Evolutionary conservation across 2,329 filamentous ascomycete species (phyloP), one percentile per base, ranked within the genome.

Genomic region (Neonectria ditissima): DNA sequence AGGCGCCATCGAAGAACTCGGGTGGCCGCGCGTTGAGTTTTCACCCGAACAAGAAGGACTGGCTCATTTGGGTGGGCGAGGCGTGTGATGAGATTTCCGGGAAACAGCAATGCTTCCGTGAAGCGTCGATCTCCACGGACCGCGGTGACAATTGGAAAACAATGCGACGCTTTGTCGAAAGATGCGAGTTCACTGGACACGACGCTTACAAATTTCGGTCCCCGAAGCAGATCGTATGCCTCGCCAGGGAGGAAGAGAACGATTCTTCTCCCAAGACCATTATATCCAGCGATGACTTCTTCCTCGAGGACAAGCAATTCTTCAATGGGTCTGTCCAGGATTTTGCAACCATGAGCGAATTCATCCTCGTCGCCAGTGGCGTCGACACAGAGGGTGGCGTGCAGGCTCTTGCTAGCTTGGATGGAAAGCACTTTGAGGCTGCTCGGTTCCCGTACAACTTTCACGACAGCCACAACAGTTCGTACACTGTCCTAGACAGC

Each of bases 311-410:
- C 66, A 86, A 89, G 70, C 65, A 65, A 4, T 54, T 71, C 10
- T 84, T 87, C 24, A 86, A 94, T 63, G 75, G 74, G 30, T 73
- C 77, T 1, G 91, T 97, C 44, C 88, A 91, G 70, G 91, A 91
- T 70, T 98, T 97, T 78, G 95, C 94, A 2, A 97, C 92, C 5
- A 98, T 97, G 95, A 91, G 92, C 41, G 96, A 99, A 76, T 99
- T 97, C 77, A 96, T 99, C 73, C 88, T 99, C 41, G 91, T 97
- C 53, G 94, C 94, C 2, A 90, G 91, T 6, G 86, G 70, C 32
- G 58, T 89, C 32, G 88, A 92, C 39, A 83, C 68, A 9, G 65
- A 87, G 59, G 83, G 90, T 41, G 91, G 87, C 2, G 82, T 97
- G 63, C 89, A 89, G 65, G 91, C 95, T 34, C 89, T 94, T 70